Evolutionary conservation across 306 rosid species (phyloP).

Genomic region (Fragaria ananassa): DNA sequence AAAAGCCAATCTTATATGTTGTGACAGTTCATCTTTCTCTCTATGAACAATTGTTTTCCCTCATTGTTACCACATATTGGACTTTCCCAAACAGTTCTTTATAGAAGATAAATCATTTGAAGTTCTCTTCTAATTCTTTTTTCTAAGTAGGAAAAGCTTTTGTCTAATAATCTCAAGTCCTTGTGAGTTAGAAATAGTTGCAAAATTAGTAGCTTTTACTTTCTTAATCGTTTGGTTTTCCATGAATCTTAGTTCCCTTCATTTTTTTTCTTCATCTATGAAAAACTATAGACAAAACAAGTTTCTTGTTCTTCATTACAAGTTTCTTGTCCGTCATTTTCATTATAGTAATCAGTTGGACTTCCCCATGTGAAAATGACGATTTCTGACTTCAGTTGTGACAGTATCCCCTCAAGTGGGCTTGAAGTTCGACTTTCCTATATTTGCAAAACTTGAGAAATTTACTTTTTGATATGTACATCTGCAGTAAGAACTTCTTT

Average conservation of each 20-base stretch:
- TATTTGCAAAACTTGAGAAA: neutral
- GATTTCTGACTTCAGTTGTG: neutral
- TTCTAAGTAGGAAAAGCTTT: neutral
- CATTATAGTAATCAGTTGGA: neutral
- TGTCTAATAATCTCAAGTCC: neutral
- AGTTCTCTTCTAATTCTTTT: neutral
- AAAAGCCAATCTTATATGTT: neutral
- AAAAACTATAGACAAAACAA: constrained; percentile 3
- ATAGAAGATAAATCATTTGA: neutral
- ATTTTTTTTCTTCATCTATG: neutral
- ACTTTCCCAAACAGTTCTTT: neutral
- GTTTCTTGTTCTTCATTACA: neutral
- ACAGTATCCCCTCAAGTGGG: neutral
- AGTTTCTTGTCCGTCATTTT: neutral
- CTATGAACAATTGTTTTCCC: neutral
- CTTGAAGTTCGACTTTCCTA: neutral
- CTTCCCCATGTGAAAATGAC: neutral
- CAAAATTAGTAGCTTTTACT: neutral
- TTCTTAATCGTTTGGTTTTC: neutral
- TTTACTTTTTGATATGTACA: neutral
- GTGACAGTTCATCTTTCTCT: neutral
- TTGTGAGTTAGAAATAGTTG: neutral
- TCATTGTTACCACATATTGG: neutral
- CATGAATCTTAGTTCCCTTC: neutral
- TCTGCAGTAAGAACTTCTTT: too few relatives aligned